Evolutionary conservation across 306 rosid species (phyloP).

Genomic region (Elaeagnus macrophylla): DNA sequence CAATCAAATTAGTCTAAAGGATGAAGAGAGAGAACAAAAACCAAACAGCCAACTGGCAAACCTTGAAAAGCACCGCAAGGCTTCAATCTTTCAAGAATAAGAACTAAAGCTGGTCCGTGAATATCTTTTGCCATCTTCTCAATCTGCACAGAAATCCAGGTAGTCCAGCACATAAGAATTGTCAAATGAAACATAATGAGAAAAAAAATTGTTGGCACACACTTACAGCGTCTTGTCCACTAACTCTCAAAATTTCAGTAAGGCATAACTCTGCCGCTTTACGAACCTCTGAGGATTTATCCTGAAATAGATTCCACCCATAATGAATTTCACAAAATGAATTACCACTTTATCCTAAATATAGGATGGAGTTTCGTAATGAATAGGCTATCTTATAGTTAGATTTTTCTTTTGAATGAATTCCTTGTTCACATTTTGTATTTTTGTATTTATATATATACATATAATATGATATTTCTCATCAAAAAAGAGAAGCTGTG

Average conservation of each 20-base stretch:
- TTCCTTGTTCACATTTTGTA: too few species aligned
- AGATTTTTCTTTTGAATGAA: too few species aligned
- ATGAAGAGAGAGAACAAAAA: constrained; percentile 11
- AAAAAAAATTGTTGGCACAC: constrained; percentile 3
- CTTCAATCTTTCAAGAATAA: constrained; percentile 70
- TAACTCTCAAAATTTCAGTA: constrained; percentile 76
- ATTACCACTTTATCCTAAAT: neutral
- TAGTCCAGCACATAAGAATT: constrained; percentile 7
- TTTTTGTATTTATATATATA: too few species aligned
- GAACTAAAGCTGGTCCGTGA: constrained; percentile 69
- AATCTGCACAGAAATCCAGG: constrained; percentile 35
- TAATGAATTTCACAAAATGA: constrained; percentile 10
- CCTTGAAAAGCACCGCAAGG: constrained; percentile 64
- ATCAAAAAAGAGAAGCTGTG: too few species aligned
- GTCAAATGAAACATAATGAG: constrained; percentile 15
- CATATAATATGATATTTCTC: too few species aligned
- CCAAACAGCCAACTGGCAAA: constrained; percentile 18
- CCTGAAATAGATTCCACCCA: constrained; percentile 39
- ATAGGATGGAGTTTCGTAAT: too few species aligned
- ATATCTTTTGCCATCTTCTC: constrained; percentile 71
- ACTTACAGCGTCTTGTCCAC: constrained; percentile 71
- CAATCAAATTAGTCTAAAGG: constrained; percentile 14
- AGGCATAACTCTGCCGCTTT: constrained; percentile 91
- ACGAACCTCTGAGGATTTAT: constrained; percentile 97
- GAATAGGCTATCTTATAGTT: too few species aligned